These are phyloP conservation scores for Colletotrichum sp. DNA, from an alignment of 2,329 filamentous ascomycete genomes.

Conservation along the genomic window DNA sequence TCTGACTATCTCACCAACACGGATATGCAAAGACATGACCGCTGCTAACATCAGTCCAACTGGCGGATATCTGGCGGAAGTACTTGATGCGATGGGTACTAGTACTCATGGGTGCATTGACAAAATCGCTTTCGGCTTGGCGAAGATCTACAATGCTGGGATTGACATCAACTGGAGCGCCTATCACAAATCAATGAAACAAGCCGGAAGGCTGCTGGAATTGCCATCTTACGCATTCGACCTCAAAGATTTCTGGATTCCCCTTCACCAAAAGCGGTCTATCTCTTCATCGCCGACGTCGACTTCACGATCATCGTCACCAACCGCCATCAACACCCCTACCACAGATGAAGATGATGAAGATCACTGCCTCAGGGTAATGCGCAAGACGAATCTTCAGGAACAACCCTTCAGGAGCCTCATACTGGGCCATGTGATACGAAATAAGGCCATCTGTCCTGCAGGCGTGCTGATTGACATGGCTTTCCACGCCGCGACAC, in stretches of 20 bases:
- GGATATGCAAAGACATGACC: not conserved
- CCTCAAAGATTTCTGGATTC: not conserved
- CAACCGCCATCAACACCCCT: not conserved
- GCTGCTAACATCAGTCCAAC: not conserved
- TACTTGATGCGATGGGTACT: not conserved
- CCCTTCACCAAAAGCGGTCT: not conserved
- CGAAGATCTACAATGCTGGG: not conserved
- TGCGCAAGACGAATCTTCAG: not conserved
- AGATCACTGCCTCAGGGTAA: not conserved
- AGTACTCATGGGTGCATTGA: not conserved
- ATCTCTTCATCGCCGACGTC: not conserved
- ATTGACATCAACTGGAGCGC: not conserved
- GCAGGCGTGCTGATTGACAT: not conserved
- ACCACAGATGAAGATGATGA: not conserved
- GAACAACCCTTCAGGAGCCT: not conserved
- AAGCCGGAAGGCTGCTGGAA: not conserved
- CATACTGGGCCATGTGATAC: not conserved
- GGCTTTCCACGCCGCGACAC: not conserved
- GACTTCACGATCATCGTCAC: not conserved
- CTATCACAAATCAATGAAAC: not conserved
- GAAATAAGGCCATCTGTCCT: not conserved
- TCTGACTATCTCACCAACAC: not conserved
- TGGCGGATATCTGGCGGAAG: not conserved
- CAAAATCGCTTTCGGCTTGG: not conserved
- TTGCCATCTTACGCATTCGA: not conserved